Conservation (phyloP, 2,329 filamentous ascomycete species). For the Fusarium keratoplasticum region DNA sequence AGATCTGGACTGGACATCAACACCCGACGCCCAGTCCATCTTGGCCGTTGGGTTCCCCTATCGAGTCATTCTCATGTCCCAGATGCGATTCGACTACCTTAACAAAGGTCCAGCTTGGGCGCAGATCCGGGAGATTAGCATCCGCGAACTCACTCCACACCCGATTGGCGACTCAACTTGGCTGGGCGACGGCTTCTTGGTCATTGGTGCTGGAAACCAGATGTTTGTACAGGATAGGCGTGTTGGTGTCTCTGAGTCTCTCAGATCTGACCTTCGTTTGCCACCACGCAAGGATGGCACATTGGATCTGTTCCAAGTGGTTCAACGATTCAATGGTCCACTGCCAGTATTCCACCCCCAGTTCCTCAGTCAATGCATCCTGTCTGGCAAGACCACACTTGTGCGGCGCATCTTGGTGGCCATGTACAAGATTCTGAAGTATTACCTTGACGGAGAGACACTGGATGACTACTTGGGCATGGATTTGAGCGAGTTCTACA, state of each 20-base stretch:
- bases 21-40: conserved; percentile 88
- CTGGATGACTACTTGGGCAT: conserved; percentile 83
- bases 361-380: conserved; percentile 86
- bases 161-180: conserved; percentile 94
- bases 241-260: conserved; percentile 72
- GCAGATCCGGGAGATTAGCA: conserved; percentile 83
- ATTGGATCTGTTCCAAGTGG: conserved; percentile 82
- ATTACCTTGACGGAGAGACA: conserved; percentile 82
- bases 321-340: conserved; percentile 86
- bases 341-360: conserved; percentile 93
- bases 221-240: conserved; percentile 85
- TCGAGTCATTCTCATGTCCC: conserved; percentile 82
- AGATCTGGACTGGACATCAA: conserved; percentile 94
- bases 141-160: conserved; percentile 84
- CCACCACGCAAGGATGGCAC: conserved; percentile 61
- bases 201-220: conserved; percentile 91
- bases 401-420: conserved; percentile 80
- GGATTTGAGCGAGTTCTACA: conserved; percentile 69
- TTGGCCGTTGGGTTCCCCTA: conserved; percentile 94
- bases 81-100: conserved; percentile 92
- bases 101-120: conserved; percentile 92
- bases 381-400: conserved; percentile 78
- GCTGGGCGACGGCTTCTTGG: conserved; percentile 85
- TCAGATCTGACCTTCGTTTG: conserved; percentile 65
- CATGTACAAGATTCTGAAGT: conserved; percentile 82